phyloP scores from a whole-genome alignment of 2,329 filamentous ascomycete species.

The Colletotrichum shisoi region DNA sequence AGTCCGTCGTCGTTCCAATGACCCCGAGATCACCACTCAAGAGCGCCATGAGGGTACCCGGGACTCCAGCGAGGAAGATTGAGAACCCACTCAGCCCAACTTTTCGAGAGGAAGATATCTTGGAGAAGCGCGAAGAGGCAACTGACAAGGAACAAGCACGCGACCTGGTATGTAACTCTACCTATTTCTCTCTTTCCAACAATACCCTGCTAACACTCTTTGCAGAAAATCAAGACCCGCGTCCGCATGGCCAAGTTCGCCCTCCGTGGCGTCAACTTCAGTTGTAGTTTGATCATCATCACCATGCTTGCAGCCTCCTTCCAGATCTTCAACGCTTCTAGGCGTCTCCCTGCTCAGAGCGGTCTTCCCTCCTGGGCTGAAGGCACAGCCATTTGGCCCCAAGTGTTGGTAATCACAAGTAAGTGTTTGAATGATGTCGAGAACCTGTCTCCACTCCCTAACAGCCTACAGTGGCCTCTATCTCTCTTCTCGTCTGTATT shows the following conservation, averaged over 20 bases:
- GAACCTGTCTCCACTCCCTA: background rate
- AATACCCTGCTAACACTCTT: conserved; percentile 41
- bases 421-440: background rate
- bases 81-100: conserved; percentile 87
- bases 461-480: conserved; percentile 66
- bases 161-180: conserved; percentile 74
- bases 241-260: conserved; percentile 94
- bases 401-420: conserved; percentile 75
- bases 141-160: conserved; percentile 88
- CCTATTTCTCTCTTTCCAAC: too few species aligned
- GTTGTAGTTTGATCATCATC: conserved; percentile 93
- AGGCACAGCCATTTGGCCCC: conserved; percentile 85
- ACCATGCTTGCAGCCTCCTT: conserved; percentile 89
- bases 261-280: conserved; percentile 95
- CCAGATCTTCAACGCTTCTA: conserved; percentile 90
- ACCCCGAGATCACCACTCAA: conserved; percentile 82
- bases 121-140: conserved; percentile 82
- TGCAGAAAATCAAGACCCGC: conserved; percentile 87
- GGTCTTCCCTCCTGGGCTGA: conserved; percentile 84
- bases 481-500: conserved; percentile 82
- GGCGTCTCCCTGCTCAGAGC: conserved; percentile 75
- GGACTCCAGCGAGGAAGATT: conserved; percentile 76
- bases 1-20: conserved; percentile 68
- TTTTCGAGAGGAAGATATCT: conserved; percentile 83
- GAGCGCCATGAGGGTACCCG: conserved; percentile 88